Evolutionary conservation across 768 basidiomycete genomes (phyloP).

Genomic region (Chalciporus pseudorubinellus): DNA sequence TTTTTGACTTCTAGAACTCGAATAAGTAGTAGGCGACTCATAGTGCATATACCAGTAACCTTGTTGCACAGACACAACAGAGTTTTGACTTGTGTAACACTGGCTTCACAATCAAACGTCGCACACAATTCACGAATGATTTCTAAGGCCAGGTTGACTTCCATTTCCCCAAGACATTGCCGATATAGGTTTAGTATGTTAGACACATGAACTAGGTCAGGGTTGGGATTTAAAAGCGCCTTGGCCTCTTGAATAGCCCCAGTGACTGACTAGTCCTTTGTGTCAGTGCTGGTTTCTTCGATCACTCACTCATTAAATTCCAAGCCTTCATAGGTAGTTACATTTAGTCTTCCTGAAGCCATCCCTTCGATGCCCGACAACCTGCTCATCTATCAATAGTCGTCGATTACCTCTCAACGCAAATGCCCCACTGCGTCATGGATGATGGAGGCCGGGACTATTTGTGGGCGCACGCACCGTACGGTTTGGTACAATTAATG

Average conservation of each 20-base stretch:
- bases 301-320: no score
- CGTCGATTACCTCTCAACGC: no score
- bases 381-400: no score
- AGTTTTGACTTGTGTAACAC: neutral
- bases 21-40: neutral
- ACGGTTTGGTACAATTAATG: slow-evolving; percentile 7
- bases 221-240: no score
- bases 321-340: no score
- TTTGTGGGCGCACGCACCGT: neutral
- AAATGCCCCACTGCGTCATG: neutral
- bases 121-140: neutral
- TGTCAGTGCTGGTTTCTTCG: no score
- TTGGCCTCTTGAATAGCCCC: no score
- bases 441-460: neutral
- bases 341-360: no score
- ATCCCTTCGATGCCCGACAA: no score
- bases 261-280: no score
- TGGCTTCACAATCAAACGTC: neutral
- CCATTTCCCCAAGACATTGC: neutral
- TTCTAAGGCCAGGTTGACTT: neutral
- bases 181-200: neutral
- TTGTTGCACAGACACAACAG: neutral
- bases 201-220: neutral
- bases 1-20: neutral
- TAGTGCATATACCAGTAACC: neutral